A percentile compares a stretch with the other conserved stretches of the same genome.
Conservation (phyloP, 495 filamentous ascomycete genomes). For the Pyrenopolyporus hunteri region DNA sequence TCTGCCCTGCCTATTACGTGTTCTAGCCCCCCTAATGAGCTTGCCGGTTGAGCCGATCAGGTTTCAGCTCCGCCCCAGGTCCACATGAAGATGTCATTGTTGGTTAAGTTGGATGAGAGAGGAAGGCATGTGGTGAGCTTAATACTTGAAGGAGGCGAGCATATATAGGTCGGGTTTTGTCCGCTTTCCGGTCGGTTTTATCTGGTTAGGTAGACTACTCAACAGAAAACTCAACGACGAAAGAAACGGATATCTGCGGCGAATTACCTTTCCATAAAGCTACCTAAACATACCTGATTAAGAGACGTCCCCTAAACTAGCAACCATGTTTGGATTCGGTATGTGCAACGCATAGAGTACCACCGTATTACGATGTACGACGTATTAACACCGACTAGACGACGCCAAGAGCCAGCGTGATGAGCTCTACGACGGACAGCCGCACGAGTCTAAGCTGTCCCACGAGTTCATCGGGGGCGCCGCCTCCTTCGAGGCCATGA, state of each 20-base stretch:
- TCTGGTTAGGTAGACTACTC: not conserved
- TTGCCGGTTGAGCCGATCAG: slow-evolving; percentile 28
- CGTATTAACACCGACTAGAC: slow-evolving; percentile 23
- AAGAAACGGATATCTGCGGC: not conserved
- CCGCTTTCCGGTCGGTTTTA: not conserved
- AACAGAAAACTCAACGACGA: slow-evolving; percentile 1
- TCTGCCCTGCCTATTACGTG: slow-evolving; percentile 24
- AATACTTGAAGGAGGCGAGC: not conserved
- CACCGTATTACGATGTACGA: not conserved
- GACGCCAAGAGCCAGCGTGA: slow-evolving; percentile 61
- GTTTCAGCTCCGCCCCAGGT: slow-evolving; percentile 24
- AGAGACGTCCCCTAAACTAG: no score
- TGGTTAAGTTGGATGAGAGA: slow-evolving; percentile 10
- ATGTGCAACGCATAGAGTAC: slow-evolving; percentile 14
- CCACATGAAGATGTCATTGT: slow-evolving; percentile 30
- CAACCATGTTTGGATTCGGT: slow-evolving; percentile 51
- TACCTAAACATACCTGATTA: no score
- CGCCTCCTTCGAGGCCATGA: slow-evolving; percentile 80
- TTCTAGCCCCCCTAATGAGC: slow-evolving; percentile 1
- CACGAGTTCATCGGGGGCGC: slow-evolving; percentile 79
- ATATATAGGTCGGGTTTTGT: not conserved
- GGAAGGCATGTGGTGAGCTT: slow-evolving; percentile 7
- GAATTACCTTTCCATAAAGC: not conserved
- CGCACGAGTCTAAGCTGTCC: slow-evolving; percentile 66
- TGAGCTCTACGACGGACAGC: slow-evolving; percentile 59